Evolutionary conservation across 2,329 filamentous ascomycete species (phyloP), one percentile per base, ranked within the genome.

Genomic region (Reticulascus tulasneorum): DNA sequence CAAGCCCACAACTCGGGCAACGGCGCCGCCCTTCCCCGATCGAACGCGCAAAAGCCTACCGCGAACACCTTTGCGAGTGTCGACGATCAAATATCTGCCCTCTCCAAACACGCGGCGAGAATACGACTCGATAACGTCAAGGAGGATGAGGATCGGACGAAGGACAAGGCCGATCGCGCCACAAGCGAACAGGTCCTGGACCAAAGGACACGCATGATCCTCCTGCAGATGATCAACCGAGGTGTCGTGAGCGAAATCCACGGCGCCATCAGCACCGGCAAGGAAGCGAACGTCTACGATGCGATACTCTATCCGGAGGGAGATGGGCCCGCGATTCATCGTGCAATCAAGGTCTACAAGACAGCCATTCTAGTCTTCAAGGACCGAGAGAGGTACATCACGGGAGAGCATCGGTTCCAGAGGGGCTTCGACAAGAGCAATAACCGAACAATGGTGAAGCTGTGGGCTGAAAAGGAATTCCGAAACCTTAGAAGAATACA

Each of bases 391-490:
- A 84, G 89, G 53, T 98, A 98, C 62, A 93, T 98, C 45, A 85
- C 84, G 1, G 93, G 93, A 47, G 93, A 98, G 64, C 89, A 90
- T 64, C 76, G 93, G 17, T 98, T 98, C 71, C 79, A 87, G 49
- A 75, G 81, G 44, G 91, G 91, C 32, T 93, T 91, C 58, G 93
- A 91, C 65, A 97, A 96, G 70, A 85, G 85, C 48, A 94, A 89
- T 64, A 95, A 89, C 66, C 79, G 90, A 31, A 89, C 91, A 49
- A 97, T 97, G 91, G 91, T 98, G 49, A 94, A 95, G 63, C 73
- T 96, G 17, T 98, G 93, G 93, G 94, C 94, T 0, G 91, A 98
- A 66, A 98, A 98, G 66, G 93, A 98, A 65, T 94, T 94, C 68
- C 79, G 93, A 26, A 98, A 98, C 63, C 64, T 98, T 53, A 82